phyloP scores from a whole-genome alignment of 1,139 yeast genomes.

The Ogataea hybrid region DNA sequence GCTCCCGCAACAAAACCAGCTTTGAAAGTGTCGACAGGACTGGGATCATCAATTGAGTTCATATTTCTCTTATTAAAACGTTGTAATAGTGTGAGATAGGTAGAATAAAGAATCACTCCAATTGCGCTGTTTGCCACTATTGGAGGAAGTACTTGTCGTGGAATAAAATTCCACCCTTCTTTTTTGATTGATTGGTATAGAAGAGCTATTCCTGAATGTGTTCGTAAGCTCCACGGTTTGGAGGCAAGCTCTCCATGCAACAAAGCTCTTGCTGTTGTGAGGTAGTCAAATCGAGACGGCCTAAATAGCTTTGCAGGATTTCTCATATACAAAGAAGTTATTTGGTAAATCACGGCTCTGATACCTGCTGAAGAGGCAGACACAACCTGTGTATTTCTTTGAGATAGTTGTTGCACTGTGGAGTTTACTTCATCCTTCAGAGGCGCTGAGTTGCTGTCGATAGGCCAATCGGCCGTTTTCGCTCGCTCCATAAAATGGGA shows the following conservation, averaged over 20 bases:
- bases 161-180: slow-evolving; percentile 87
- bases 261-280: slow-evolving; percentile 61
- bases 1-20: slow-evolving; percentile 89
- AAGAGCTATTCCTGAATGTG: slow-evolving; percentile 78
- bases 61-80: slow-evolving; percentile 30
- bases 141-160: slow-evolving; percentile 84
- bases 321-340: slow-evolving; percentile 73
- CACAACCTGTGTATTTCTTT: slow-evolving; percentile 38
- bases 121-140: slow-evolving; percentile 82
- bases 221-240: slow-evolving; percentile 64
- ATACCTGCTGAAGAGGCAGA: slow-evolving; percentile 79
- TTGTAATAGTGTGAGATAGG: slow-evolving; percentile 60
- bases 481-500: slow-evolving; percentile 5
- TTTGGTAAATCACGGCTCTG: slow-evolving; percentile 76
- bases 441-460: background rate
- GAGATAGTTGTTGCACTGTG: slow-evolving; percentile 24
- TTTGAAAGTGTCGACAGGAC: slow-evolving; percentile 58
- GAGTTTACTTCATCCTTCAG: background rate
- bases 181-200: slow-evolving; percentile 64
- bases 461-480: background rate
- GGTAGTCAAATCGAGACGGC: slow-evolving; percentile 86
- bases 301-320: slow-evolving; percentile 84
- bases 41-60: slow-evolving; percentile 30
- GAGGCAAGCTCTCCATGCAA: slow-evolving; percentile 43
- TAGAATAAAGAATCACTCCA: slow-evolving; percentile 80